phyloP scores from a whole-genome alignment of 2,329 filamentous ascomycete genomes.

The Eurotiales sp. region DNA sequence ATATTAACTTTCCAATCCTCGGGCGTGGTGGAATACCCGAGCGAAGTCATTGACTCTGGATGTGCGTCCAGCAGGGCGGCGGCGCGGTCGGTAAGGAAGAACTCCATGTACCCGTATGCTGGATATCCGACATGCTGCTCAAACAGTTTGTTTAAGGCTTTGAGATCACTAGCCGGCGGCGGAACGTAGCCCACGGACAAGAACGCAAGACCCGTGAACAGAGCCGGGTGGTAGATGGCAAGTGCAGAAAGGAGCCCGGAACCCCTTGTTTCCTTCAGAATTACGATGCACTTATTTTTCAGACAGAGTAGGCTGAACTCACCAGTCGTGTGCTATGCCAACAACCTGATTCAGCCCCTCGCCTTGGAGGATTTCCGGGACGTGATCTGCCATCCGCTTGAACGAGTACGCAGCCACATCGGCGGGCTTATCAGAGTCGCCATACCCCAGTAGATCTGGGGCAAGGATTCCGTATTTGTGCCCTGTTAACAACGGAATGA shows the following conservation, averaged over 20 bases:
- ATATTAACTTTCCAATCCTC: slow-evolving; percentile 4
- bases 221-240: background rate
- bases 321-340: slow-evolving; percentile 23
- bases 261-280: too few relatives aligned
- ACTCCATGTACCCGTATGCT: slow-evolving; percentile 6
- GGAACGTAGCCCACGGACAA: slow-evolving; percentile 4
- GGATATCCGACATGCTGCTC: background rate
- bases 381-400: slow-evolving; percentile 30
- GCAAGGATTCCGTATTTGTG: slow-evolving; percentile 44
- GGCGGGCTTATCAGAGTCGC: slow-evolving; percentile 30
- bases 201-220: slow-evolving; percentile 10
- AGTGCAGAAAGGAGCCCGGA: slow-evolving; percentile 1
- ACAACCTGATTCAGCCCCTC: slow-evolving; percentile 20
- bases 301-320: too few relatives aligned
- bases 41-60: background rate
- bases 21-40: background rate
- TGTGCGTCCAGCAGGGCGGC: background rate
- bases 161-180: background rate
- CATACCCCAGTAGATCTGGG: slow-evolving; percentile 42
- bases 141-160: background rate
- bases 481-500: slow-evolving; percentile 32
- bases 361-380: slow-evolving; percentile 31
- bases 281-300: too few relatives aligned
- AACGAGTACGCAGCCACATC: slow-evolving; percentile 25
- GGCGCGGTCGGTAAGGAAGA: slow-evolving; percentile 4